Percentiles rank a stretch among this genome's conserved stretches.
These are phyloP conservation scores for Drechslerella coelobrocha DNA, from an alignment of 2,329 filamentous ascomycete genomes.

Conservation along the genomic window DNA sequence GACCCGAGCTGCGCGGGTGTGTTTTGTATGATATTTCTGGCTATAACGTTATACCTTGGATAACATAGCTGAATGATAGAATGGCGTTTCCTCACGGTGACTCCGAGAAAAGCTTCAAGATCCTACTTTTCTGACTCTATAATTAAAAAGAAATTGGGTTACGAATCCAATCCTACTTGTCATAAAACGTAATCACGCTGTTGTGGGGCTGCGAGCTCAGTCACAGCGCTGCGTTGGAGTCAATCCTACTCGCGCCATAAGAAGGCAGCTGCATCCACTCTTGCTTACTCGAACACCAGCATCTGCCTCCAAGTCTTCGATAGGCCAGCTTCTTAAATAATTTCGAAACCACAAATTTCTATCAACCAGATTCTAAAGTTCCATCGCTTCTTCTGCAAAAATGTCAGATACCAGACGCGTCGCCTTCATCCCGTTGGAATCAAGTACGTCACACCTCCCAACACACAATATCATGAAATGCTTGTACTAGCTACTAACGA, in stretches of 20 bases:
- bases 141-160: neutral
- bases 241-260: conserved; percentile 8
- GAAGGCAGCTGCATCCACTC: neutral
- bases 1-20: neutral
- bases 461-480: neutral
- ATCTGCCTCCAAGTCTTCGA: too few species aligned
- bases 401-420: conserved; percentile 41
- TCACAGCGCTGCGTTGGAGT: neutral
- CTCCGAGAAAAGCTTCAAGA: neutral
- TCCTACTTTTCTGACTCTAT: neutral
- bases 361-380: neutral
- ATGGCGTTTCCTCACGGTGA: neutral
- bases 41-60: neutral
- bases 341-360: neutral
- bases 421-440: conserved; percentile 48
- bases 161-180: neutral
- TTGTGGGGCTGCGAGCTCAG: neutral
- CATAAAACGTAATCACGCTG: neutral
- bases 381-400: neutral
- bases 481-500: conserved; percentile 13
- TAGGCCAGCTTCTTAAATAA: conserved; percentile 1
- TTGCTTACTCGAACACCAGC: neutral
- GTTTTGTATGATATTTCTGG: neutral
- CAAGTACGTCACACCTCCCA: conserved; percentile 27
- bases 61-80: too few species aligned